Base-by-base conservation (phyloP, 306 rosid species). In the Urtica urens region DNA sequence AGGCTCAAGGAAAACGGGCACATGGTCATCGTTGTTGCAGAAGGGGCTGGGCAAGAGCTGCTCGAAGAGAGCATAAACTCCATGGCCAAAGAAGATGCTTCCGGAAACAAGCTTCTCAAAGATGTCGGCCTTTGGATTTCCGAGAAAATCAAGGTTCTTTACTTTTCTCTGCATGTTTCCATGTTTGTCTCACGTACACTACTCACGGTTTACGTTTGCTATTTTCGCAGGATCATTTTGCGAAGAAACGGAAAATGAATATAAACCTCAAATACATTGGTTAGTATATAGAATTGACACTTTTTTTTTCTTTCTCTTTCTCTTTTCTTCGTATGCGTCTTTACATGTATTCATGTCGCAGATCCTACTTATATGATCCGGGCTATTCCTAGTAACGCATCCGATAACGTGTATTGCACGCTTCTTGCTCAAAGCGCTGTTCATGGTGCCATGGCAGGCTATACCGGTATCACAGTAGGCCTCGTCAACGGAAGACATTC, bases 371-470 rank as follows among this genome's bases (percentile, higher is more conserved):
- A 83, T 34, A 88, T 83, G 96, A 76, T 88, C 60, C 78, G 96
- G 68, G 96, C 96, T 10, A 42, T 88, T 70, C 96, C 95, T 2
- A 70, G 96, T 65, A 88, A 76, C 41, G 96, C 93, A 30, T 83
- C 96, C 2, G 93, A 88, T 68, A 88, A 88, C 23, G 94, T 88
- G 43, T 88, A 83, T 63, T 76, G 86, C 74, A 88, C 94, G 14
- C 84, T 88, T 39, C 93, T 83, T 38, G 94, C 96, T 65, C 96
- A 81, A 70, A 90, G 95, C 70, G 87, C 92, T 27, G 74, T 82
- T 45, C 99, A 90, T 71, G 99, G 95, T 54, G 95, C 94, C 55
- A 85, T 90, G 99, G 95, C 99, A 29, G 99, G 95, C 14, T 90
- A 90, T 44, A 78, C 95, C 6, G 95, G 99, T 53, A 76, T 71